phyloP scores from a whole-genome alignment of 225 moss, liverwort and hornwort species.

The Neckera pumila region DNA sequence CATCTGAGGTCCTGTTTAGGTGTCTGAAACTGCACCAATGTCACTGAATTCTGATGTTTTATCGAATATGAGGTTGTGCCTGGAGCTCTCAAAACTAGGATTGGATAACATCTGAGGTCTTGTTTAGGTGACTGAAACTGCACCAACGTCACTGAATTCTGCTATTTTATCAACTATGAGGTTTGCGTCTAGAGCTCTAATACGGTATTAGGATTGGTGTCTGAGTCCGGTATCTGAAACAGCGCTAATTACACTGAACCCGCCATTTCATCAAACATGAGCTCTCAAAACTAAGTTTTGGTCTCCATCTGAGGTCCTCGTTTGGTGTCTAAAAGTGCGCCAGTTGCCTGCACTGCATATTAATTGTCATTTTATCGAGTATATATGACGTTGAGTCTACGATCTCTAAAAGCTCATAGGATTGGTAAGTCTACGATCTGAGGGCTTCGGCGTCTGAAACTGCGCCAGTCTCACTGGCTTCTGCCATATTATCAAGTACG shows the following conservation, averaged over 20 bases:
- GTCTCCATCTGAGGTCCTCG: background rate
- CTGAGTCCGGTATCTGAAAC: too few species aligned
- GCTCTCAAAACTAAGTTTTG: background rate
- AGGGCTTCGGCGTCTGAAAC: background rate
- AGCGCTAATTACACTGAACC: background rate
- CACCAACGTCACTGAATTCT: too few species aligned
- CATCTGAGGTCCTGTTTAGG: background rate
- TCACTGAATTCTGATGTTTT: too few species aligned
- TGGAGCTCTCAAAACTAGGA: too few species aligned
- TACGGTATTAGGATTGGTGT: background rate
- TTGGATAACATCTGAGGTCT: too few species aligned
- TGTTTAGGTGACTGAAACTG: too few species aligned
- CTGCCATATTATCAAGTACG: background rate
- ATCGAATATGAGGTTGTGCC: too few species aligned
- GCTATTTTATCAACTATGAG: background rate
- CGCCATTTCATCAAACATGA: too few species aligned
- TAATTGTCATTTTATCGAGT: background rate
- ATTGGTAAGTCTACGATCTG: background rate
- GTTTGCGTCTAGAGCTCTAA: too few species aligned
- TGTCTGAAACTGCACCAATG: too few species aligned
- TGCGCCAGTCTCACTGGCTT: background rate
- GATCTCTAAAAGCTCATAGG: background rate
- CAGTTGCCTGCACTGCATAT: background rate
- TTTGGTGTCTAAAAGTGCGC: background rate
- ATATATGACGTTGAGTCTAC: background rate